phyloP scores from a whole-genome alignment of 441 rosid species.

The Populus tomentosa region DNA sequence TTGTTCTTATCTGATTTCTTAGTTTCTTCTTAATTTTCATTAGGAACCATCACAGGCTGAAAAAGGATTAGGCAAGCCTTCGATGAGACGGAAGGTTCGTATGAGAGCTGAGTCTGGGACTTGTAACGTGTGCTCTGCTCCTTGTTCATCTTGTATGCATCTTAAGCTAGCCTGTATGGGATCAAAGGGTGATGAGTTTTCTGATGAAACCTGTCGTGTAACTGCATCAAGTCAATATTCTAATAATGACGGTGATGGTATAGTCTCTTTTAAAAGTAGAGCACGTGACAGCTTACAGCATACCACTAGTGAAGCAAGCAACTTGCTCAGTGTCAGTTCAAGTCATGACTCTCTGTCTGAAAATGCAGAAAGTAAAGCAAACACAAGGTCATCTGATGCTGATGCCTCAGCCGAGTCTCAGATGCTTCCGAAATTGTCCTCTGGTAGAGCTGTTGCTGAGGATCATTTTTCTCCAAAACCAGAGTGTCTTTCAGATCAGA shows the following conservation, averaged over 20 bases:
- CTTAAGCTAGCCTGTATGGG: conserved; percentile 46
- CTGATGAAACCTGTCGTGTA: conserved; percentile 59
- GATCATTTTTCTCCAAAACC: conserved; percentile 32
- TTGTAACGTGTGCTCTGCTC: conserved; percentile 75
- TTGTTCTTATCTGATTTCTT: background rate
- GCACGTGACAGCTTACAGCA: conserved; percentile 36
- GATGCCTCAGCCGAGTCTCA: conserved; percentile 41
- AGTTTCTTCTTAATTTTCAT: conserved; percentile 2
- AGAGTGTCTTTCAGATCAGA: conserved; percentile 23
- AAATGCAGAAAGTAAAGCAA: conserved; percentile 58
- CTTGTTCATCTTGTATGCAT: conserved; percentile 92
- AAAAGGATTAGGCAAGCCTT: conserved; percentile 42
- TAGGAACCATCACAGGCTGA: conserved; percentile 37
- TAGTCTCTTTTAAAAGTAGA: conserved; percentile 21
- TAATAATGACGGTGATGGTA: conserved; percentile 40
- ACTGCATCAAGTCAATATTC: conserved; percentile 57
- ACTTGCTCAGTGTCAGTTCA: conserved; percentile 42
- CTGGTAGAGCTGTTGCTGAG: conserved; percentile 28
- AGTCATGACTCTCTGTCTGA: conserved; percentile 56
- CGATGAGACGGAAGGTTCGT: conserved; percentile 47
- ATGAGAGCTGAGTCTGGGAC: conserved; percentile 66
- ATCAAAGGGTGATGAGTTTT: conserved; percentile 50
- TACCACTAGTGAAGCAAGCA: conserved; percentile 64
- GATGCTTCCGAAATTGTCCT: conserved; percentile 28
- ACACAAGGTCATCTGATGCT: conserved; percentile 36